Evolutionary conservation across 2,329 filamentous ascomycete species (phyloP).

Genomic region (Monilinia vaccinii-corymbosi): DNA sequence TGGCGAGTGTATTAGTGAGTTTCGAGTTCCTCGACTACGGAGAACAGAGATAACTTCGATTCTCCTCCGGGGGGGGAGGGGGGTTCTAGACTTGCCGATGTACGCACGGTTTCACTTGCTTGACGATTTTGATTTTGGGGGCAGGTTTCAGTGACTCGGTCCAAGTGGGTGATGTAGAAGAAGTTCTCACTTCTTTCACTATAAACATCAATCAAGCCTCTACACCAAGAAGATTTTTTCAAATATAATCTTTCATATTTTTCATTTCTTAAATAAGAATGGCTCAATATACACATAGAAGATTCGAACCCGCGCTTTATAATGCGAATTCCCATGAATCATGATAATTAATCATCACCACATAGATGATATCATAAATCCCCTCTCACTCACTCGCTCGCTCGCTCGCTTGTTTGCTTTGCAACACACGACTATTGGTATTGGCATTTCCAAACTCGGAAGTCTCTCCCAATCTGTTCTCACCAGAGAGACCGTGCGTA

Average conservation of each 20-base stretch:
- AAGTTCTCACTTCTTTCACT: not conserved
- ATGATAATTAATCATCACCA: not conserved
- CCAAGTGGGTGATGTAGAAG: not conserved
- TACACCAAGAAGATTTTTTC: not conserved
- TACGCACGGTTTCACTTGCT: not conserved
- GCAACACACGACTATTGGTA: not conserved
- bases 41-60: not conserved
- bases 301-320: not conserved
- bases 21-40: not conserved
- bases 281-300: slow-evolving; percentile 1
- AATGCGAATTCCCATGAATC: not conserved
- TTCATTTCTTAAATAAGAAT: not conserved
- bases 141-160: not conserved
- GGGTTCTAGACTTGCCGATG: not conserved
- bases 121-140: not conserved
- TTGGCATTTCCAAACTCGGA: slow-evolving; percentile 12
- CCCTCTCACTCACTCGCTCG: not conserved
- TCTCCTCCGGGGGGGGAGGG: accelerated
- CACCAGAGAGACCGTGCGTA: slow-evolving; percentile 7
- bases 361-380: not conserved
- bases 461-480: slow-evolving; percentile 7
- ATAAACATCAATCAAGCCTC: not conserved
- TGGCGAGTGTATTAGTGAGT: not conserved
- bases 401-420: not conserved
- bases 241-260: not conserved